phyloP scores from a whole-genome alignment of 257 asterid genomes.

The Nicotiana tabacum region DNA sequence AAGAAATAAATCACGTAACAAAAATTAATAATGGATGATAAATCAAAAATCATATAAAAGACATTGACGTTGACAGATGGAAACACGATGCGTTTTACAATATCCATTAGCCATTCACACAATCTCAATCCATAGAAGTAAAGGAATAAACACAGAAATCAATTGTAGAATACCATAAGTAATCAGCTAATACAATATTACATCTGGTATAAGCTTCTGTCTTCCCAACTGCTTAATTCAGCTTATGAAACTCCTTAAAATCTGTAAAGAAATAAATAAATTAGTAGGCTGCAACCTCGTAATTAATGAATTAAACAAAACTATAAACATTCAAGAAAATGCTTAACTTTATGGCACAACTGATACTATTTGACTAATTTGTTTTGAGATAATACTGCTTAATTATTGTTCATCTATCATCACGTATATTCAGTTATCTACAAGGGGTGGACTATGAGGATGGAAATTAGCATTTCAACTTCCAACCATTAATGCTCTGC shows the following conservation, averaged over 20 bases:
- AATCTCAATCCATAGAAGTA: not conserved
- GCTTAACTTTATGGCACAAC: not conserved
- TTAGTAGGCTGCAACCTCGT: not conserved
- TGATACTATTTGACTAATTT: too few relatives aligned
- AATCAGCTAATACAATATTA: not conserved
- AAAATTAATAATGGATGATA: not conserved
- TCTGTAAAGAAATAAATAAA: not conserved
- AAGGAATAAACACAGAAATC: not conserved
- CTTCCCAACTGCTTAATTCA: not conserved
- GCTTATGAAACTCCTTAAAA: not conserved
- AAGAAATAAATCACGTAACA: not conserved
- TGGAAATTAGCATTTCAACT: not conserved
- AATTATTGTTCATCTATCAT: not conserved
- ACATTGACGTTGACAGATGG: not conserved
- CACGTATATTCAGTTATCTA: not conserved
- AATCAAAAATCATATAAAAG: not conserved
- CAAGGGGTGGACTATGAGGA: too few relatives aligned
- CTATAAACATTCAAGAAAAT: too few relatives aligned
- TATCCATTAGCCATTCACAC: not conserved
- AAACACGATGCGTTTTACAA: not conserved
- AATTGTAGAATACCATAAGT: not conserved
- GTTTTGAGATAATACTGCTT: not conserved
- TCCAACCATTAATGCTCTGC: too few relatives aligned
- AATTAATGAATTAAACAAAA: too few relatives aligned
- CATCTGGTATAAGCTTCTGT: not conserved